Percentiles rank a stretch among this genome's conserved stretches.
phyloP scores from a whole-genome alignment of 805 yeast species.

The Zygotorulaspora sp. region DNA sequence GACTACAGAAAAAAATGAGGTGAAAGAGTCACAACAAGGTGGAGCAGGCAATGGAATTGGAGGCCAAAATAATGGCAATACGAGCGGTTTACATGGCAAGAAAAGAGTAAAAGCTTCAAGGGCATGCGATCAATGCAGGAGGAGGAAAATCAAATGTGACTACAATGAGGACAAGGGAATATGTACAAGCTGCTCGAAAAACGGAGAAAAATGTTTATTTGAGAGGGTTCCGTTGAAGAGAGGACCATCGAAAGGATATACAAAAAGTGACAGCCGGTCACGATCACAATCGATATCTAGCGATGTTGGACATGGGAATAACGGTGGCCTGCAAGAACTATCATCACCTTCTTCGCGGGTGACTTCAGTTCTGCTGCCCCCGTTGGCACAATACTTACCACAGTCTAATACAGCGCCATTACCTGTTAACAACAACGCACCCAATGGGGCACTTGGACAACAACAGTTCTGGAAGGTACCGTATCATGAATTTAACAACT shows the following conservation, averaged over 20 bases:
- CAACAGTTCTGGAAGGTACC: conserved; percentile 38
- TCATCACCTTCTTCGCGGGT: conserved; percentile 18
- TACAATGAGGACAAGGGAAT: conserved; percentile 49
- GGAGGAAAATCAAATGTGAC: conserved; percentile 69
- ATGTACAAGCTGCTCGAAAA: conserved; percentile 63
- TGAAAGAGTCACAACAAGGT: background rate
- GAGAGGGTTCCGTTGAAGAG: conserved; percentile 69
- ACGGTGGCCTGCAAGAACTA: conserved; percentile 2
- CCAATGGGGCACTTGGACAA: conserved; percentile 14
- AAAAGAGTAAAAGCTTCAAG: conserved; percentile 70
- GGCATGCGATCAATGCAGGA: conserved; percentile 77
- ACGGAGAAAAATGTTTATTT: conserved; percentile 59
- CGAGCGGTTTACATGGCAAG: conserved; percentile 30
- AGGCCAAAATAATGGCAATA: background rate
- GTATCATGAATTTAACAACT: conserved; percentile 31
- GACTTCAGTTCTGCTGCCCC: conserved; percentile 30
- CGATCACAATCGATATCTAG: conserved; percentile 11
- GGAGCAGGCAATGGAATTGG: no score
- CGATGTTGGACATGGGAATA: conserved; percentile 4
- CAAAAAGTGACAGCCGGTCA: conserved; percentile 25
- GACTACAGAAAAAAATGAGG: background rate
- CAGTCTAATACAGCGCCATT: conserved; percentile 10
- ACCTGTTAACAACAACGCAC: conserved; percentile 1
- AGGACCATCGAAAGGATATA: conserved; percentile 74
- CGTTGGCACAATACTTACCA: conserved; percentile 31